Base-by-base conservation (phyloP, 106 monocot genomes). In the Gastrodia elata region DNA sequence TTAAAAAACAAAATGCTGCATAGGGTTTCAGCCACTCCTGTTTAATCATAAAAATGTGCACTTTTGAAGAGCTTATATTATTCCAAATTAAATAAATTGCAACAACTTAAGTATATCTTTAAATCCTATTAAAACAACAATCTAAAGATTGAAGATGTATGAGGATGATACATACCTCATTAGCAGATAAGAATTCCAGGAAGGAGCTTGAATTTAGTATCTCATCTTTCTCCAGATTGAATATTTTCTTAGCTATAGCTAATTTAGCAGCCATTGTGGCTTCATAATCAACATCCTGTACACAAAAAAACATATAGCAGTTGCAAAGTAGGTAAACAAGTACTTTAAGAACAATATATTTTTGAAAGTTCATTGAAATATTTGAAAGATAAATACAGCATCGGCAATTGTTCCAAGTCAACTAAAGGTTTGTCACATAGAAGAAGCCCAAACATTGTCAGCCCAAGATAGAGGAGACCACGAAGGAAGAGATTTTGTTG, bases 21-120 rank as follows among this genome's bases (percentile, higher is more conserved):
- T 89, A 95, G 25, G 95, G 91, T 75, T 82, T 91, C 77, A 95
- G 80, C 95, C 95, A 95, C 49, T 95, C 87, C 94, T 94, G 78
- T 65, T 78, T 41, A 70, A 71, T 25, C 28, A 46, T 20, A 71
- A 18, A 48, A 32, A 41, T 82, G 33, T 71, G 40, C 33, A 72
- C 28, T 6, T 9, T 32, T 10, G 68, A 82, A 74, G 26, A 67
- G 36, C 38, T 67, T 37, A 6, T 35, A 67, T 36, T 18, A 16
- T 20, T 26, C 69, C 22, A 40, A 25, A 69, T 39, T 69, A 39
- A 69, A 40, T 26, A 39, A 25, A 35, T 40, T 69, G 36, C 33
- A 39, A 25, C 7, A 69, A 41, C 5, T 69, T 26, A 0, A 38
- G n/a, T 40, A 39, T 10, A 26, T 32, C n/a, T n/a, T 1, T 67